Conservation (phyloP, 768 basidiomycete genomes). For the Boletus pseudopeckii region DNA sequence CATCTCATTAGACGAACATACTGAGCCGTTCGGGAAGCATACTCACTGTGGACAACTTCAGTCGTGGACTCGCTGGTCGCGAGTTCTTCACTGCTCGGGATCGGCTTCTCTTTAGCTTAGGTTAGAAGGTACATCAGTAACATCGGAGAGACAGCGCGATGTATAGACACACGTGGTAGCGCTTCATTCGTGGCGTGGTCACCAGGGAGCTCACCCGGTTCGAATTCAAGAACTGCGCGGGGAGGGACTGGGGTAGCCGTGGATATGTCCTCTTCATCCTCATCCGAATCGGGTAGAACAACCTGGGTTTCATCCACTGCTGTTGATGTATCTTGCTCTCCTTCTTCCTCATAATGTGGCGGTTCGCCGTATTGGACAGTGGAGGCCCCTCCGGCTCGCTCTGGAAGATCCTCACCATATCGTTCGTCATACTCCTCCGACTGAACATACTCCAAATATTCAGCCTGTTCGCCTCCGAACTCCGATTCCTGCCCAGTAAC, state of each 20-base stretch:
- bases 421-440: constrained; percentile 35
- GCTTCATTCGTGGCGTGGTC: neutral
- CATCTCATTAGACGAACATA: constrained; percentile 1
- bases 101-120: constrained; percentile 5
- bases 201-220: neutral
- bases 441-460: constrained; percentile 33
- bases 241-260: constrained; percentile 14
- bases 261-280: constrained; percentile 11
- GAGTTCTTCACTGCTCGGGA: neutral
- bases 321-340: constrained; percentile 15
- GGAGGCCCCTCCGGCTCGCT: constrained; percentile 22
- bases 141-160: neutral
- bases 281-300: constrained; percentile 10
- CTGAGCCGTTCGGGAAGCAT: neutral
- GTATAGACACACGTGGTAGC: constrained; percentile 8
- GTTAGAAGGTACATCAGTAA: constrained; percentile 1
- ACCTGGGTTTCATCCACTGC: constrained; percentile 18
- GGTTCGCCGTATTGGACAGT: constrained; percentile 17
- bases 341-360: constrained; percentile 25
- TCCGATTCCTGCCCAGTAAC: constrained; percentile 9
- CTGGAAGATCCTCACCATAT: constrained; percentile 34
- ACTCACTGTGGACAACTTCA: constrained; percentile 12
- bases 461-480: constrained; percentile 32
- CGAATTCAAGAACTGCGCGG: constrained; percentile 7
- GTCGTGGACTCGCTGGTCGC: constrained; percentile 1